Evolutionary conservation across 306 rosid species (phyloP).

Genomic region (Acacia crassicarpa): DNA sequence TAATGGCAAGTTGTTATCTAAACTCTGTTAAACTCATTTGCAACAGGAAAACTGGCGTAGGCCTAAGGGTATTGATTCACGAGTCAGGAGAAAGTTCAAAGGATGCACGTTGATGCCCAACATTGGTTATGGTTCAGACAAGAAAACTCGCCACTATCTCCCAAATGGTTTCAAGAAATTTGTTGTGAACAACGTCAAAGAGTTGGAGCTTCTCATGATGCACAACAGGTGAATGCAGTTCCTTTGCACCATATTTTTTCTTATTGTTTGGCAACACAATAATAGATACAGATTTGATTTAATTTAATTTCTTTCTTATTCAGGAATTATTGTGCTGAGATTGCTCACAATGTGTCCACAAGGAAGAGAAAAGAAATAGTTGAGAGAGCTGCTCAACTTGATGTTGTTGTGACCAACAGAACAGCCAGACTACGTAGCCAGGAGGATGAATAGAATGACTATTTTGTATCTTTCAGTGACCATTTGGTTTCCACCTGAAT

Average conservation of each 20-base stretch:
- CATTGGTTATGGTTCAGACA: constrained; percentile 68
- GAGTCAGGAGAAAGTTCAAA: constrained; percentile 68
- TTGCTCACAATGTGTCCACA: constrained; percentile 71
- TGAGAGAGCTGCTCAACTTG: constrained; percentile 78
- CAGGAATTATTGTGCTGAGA: constrained; percentile 78
- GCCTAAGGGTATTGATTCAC: constrained; percentile 75
- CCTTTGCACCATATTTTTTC: neutral
- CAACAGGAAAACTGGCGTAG: constrained; percentile 65
- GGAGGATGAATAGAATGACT: constrained; percentile 58
- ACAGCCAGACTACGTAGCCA: constrained; percentile 76
- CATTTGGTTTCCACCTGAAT: neutral
- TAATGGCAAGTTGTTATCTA: neutral
- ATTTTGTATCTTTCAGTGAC: constrained; percentile 4
- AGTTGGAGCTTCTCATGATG: constrained; percentile 65
- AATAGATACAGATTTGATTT: neutral
- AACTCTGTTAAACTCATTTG: neutral
- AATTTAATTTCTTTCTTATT: neutral
- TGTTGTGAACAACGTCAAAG: constrained; percentile 57
- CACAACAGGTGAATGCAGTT: constrained; percentile 51
- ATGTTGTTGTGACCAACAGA: constrained; percentile 72
- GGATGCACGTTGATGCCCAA: constrained; percentile 66
- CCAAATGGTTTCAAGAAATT: constrained; percentile 71
- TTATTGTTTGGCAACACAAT: neutral
- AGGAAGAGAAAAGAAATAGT: constrained; percentile 69
- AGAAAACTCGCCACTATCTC: constrained; percentile 65